Evolutionary conservation across 495 filamentous ascomycete genomes (phyloP), one percentile per base, ranked within the genome.

Genomic region (Penicillium ochrochloron): DNA sequence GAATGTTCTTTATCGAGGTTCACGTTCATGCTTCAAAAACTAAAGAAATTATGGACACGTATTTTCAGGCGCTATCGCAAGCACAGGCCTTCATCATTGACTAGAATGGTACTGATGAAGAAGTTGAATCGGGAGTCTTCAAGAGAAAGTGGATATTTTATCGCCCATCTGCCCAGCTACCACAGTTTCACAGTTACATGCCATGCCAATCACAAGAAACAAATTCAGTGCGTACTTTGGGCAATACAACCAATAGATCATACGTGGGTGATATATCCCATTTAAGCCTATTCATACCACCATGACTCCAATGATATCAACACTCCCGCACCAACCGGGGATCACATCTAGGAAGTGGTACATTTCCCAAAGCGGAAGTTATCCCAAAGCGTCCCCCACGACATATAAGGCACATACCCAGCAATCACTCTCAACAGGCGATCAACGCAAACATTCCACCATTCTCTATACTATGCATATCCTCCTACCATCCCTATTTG

Each of bases 281-380:
- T 12, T 2, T 27, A 14, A 12, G 14, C 14, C 5, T 31, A 10
- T 6, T 14, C 14, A 52, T 52, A 10, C 25, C n/a, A 31, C 48
- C 23, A 52, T 52, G 14, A 2, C 48, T 3, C 29, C 31, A 12
- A 35, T 56, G 53, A 35, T 37, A 56, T 37, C 33, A 34, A 15
- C 53, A 56, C 53, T 56, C n/a, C 8, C 9, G 0, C 15, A 25
- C 21, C 25, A 31, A 52, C 23, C 25, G 31, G 14, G 25, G 25
- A n/a, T 29, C 27, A 6, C 25, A 8, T 7, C 50, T 56, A 9
- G 3, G 12, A 56, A 37, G n/a, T 8, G 33, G 3, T 15, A 11
- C 33, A 34, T 23, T 56, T 6, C 53, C 53, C 23, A 56, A 34
- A 56, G 53, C 53, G 53, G 53, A 56, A 56, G 15, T 23, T n/a